Base-by-base conservation (phyloP, 768 basidiomycete genomes). In the Sistotremastrum suecicum region DNA sequence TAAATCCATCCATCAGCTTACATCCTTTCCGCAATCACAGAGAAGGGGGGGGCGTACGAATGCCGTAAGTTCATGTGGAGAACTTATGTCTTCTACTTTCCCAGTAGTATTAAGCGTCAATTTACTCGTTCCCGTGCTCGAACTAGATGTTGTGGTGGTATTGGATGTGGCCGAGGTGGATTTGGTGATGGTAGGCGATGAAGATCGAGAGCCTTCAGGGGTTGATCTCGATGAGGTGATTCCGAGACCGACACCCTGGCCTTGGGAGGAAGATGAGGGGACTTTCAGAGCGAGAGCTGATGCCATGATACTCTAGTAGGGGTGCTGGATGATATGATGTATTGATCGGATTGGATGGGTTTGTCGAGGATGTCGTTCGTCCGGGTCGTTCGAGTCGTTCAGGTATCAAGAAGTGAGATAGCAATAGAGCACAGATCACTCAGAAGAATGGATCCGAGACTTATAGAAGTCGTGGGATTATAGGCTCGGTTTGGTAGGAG, bases 11-110 rank as follows among this genome's bases (percentile, higher is more conserved):
- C 43, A 38, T 36, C 38, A 12, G 41, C 40, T 35, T 37, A 9
- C 12, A 29, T 47, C 11, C 50, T 48, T 34, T 41, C 20, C 47
- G 43, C 32, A 32, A 11, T 31, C 37, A 38, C 39, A 44, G 48
- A 31, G 41, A 37, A 33, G 40, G 39, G 29, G 30, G 43, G 40
- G 32, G 72, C 85, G 63, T 59, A 95, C 91, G 64, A 91, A 95
- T 20, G 88, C 88, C 32, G 91, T 94, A 52, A 95, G 63, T 60
- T 95, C 91, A 59, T 92, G 90, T 1, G 91, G 91, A 56, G 86
- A 89, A 2, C 90, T 88, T 34, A 88, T 88, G 53, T 90, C 85
- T 47, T 67, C 67, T 0, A 70, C 62, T 51, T 55, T 62, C 34
- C 63, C 35, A 33, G 48, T 32, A 64, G 66, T 42, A 58, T 66